phyloP scores from a whole-genome alignment of 148 eudicot genomes.

The Heliamphora exappendiculata region DNA sequence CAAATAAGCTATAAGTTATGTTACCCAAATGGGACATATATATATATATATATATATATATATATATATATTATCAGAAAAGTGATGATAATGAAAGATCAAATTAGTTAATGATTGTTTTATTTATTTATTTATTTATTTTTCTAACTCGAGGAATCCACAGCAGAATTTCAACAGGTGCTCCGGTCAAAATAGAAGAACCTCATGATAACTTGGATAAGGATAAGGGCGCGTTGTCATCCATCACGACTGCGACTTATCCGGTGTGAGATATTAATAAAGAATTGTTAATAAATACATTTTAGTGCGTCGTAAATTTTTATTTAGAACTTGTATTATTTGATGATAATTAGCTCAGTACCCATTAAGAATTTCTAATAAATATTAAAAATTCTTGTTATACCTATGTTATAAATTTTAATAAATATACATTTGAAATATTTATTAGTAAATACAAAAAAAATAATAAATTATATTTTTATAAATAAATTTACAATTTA shows the following conservation, averaged over 20 bases:
- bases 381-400: too few species aligned
- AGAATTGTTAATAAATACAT: too few species aligned
- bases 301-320: too few species aligned
- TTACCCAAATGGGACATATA: background rate
- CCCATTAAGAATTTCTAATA: too few species aligned
- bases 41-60: background rate
- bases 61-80: background rate
- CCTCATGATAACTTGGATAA: background rate
- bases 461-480: too few species aligned
- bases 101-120: background rate
- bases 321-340: too few species aligned
- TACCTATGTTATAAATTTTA: too few species aligned
- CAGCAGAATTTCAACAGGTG: background rate
- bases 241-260: background rate
- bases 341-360: too few species aligned
- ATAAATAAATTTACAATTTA: too few species aligned
- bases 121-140: background rate
- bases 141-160: background rate
- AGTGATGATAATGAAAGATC: background rate
- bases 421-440: too few species aligned
- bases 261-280: too few species aligned
- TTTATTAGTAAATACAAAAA: too few species aligned
- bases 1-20: background rate
- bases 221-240: background rate
- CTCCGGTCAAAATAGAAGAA: background rate